These are phyloP conservation scores for Macrocybe gigantea DNA, from an alignment of 768 basidiomycete genomes.

Conservation along the genomic window DNA sequence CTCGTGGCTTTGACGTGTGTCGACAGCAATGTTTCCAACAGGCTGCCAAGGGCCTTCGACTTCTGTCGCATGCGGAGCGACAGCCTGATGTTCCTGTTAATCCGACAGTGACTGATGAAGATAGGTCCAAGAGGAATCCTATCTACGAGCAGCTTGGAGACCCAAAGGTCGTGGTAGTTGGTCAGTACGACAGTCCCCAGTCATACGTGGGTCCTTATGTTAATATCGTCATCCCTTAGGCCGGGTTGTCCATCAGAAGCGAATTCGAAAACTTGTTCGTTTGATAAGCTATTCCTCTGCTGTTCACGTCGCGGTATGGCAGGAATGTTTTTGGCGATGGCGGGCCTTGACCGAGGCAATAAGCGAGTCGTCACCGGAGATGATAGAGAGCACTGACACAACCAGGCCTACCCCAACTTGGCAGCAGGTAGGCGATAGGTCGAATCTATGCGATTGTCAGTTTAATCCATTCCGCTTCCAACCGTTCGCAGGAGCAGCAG, in stretches of 20 bases:
- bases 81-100: slow-evolving; percentile 52
- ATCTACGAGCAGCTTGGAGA: slow-evolving; percentile 80
- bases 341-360: slow-evolving; percentile 54
- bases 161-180: slow-evolving; percentile 61
- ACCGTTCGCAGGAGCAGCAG: slow-evolving; percentile 44
- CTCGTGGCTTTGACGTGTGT: slow-evolving; percentile 67
- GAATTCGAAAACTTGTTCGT: slow-evolving; percentile 67
- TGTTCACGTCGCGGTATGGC: slow-evolving; percentile 75
- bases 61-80: slow-evolving; percentile 63
- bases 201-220: slow-evolving; percentile 6
- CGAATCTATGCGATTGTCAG: no score
- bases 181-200: slow-evolving; percentile 31
- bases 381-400: slow-evolving; percentile 20
- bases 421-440: slow-evolving; percentile 19
- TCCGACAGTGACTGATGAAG: slow-evolving; percentile 48
- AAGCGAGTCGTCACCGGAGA: slow-evolving; percentile 30
- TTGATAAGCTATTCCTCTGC: slow-evolving; percentile 57
- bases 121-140: slow-evolving; percentile 61
- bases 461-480: slow-evolving; percentile 1
- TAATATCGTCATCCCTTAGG: slow-evolving; percentile 32
- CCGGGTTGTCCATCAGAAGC: slow-evolving; percentile 75
- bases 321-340: slow-evolving; percentile 80
- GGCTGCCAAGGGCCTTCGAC: slow-evolving; percentile 64
- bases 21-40: slow-evolving; percentile 61
- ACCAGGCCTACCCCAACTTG: slow-evolving; percentile 14